Base-by-base conservation (phyloP, 116 monocot genomes). In the Iris pallida region DNA sequence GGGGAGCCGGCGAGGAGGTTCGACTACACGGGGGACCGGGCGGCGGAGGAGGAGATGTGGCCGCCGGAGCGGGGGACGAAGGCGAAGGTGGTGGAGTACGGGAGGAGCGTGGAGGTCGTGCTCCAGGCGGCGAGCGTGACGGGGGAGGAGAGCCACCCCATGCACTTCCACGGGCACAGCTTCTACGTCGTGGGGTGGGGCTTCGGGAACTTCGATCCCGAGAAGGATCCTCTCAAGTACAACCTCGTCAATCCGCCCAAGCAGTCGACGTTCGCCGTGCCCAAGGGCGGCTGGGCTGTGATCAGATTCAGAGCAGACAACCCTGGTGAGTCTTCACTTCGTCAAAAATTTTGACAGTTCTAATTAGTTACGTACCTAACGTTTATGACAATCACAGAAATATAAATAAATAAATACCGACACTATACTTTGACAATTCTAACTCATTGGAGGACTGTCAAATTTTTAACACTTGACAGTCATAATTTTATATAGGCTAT, bases 131-230 rank as follows among this genome's bases (percentile, higher is more conserved):
- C 85, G 0, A 85, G 69, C 15, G 41, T 89, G 16, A 6, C 83
- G 13, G 63, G 56, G 2, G 81, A 55, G 16, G 80, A 85, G 56
- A 79, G 70, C 60, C 90, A 90, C 59, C 90, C 90, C 5, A 78
- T 90, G 86, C 90, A 90, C 63, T 63, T 86, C 19, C 90, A 90
- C 66, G 86, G 90, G 0, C 75, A 64, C 44, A 83, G 68, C 68
- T 90, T 90, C 76, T 90, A 81, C 40, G 86, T 86, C 0, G 78
- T 90, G 15, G 86, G 86, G 9, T 51, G 73, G 13, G 90, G 90
- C 0, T 77, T 71, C 6, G 86, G 90, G 4, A 86, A 83, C 69
- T 90, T 73, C 19, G 59, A 86, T 16, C n/a, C 53, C 59, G n/a
- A 64, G 14, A 86, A 16, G 73, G 83, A 90, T 41, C 76, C 78